Conservation (phyloP, 805 yeast species). For the Nakazawaea ishiwadae region DNA sequence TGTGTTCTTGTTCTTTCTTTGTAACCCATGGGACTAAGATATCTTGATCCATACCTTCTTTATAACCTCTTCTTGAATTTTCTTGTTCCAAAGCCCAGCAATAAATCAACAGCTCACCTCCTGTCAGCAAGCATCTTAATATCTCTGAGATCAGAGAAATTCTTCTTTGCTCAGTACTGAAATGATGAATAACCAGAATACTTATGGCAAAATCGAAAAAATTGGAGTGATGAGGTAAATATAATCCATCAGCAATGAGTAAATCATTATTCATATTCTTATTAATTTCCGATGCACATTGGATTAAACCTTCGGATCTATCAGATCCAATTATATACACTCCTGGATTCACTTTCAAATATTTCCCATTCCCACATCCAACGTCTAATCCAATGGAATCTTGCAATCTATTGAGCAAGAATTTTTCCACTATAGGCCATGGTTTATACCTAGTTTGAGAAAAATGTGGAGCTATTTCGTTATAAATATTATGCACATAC, state of each 20-base stretch:
- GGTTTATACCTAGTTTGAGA: conserved; percentile 94
- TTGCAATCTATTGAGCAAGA: conserved; percentile 40
- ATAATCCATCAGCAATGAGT: conserved; percentile 77
- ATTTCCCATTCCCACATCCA: conserved; percentile 98
- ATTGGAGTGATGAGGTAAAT: conserved; percentile 47
- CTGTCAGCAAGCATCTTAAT: conserved; percentile 47
- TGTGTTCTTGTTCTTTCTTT: conserved; percentile 19
- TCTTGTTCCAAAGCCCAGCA: conserved; percentile 98
- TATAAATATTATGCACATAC: conserved; percentile 88
- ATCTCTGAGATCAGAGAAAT: conserved; percentile 70
- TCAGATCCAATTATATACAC: conserved; percentile 72
- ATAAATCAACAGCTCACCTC: conserved; percentile 75
- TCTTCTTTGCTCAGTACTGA: conserved; percentile 79
- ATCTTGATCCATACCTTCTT: conserved; percentile 89
- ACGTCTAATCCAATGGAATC: conserved; percentile 84
- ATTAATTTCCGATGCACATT: conserved; percentile 50
- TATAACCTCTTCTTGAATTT: conserved; percentile 82
- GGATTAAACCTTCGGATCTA: conserved; percentile 62
- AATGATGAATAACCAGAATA: conserved; percentile 94
- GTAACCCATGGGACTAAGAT: conserved; percentile 95
- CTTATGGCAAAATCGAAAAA: conserved; percentile 80
- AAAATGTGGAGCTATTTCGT: conserved; percentile 88
- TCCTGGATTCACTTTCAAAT: conserved; percentile 64
- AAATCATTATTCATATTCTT: conserved; percentile 40
- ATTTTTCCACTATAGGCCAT: conserved; percentile 91